Evolutionary conservation across 208 protist genomes (phyloP).

Genomic region (Leishmania braziliensis): DNA sequence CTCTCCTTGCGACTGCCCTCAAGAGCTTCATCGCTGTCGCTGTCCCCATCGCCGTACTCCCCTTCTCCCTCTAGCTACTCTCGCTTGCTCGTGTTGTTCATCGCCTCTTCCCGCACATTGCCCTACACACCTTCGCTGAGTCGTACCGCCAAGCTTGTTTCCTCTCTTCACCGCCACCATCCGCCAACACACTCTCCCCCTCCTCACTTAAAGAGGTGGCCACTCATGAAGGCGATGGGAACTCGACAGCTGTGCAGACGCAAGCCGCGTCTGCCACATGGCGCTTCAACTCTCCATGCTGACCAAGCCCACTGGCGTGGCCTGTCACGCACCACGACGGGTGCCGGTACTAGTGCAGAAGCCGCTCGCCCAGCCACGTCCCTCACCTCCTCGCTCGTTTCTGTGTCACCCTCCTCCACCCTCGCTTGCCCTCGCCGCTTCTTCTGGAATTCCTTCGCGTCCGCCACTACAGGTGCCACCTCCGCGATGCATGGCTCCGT

Average conservation of each 20-base stretch:
- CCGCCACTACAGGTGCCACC: not conserved
- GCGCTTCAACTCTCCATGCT: not conserved
- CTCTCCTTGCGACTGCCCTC: not conserved
- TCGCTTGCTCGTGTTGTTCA: not conserved
- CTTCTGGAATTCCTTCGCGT: slow-evolving; percentile 62
- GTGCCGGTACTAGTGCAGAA: not conserved
- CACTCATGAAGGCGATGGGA: not conserved
- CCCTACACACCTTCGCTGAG: not conserved
- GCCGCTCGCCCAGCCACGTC: not conserved
- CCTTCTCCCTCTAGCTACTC: not conserved
- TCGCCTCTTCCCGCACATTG: not conserved
- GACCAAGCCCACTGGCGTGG: not conserved
- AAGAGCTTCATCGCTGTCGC: not conserved
- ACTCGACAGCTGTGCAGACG: not conserved
- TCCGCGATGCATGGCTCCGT: slow-evolving; percentile 2
- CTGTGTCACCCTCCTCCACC: not conserved
- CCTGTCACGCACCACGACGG: not conserved
- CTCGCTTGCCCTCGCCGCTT: slow-evolving; percentile 13
- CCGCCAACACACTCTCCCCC: not conserved
- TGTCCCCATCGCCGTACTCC: no score
- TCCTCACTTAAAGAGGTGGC: not conserved
- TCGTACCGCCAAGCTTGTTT: not conserved
- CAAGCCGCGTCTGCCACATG: not conserved
- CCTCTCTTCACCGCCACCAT: not conserved
- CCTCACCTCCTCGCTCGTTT: not conserved